phyloP scores from a whole-genome alignment of 257 asterid genomes.

The Datura wrightii region DNA sequence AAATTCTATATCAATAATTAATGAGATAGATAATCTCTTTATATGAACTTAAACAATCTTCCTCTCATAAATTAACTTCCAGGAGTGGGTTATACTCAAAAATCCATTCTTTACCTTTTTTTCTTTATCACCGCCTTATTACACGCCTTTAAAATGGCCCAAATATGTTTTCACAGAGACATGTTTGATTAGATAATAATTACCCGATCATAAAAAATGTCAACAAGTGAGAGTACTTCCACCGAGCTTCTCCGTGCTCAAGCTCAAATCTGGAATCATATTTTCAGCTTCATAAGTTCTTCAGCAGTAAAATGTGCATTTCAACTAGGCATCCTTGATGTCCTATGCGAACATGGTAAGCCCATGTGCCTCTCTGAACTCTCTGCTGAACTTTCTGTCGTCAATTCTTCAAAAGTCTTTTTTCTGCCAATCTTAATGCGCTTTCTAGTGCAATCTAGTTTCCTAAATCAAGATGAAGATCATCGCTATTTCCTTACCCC shows the following conservation, averaged over 20 bases:
- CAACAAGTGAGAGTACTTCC: neutral
- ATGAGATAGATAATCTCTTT: too few species aligned
- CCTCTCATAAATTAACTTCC: too few species aligned
- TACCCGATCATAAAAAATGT: neutral
- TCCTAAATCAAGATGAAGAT: conserved; percentile 13
- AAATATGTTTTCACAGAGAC: too few species aligned
- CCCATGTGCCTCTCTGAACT: conserved; percentile 32
- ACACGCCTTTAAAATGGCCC: too few species aligned
- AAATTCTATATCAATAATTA: too few species aligned
- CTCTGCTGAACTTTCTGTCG: conserved; percentile 5
- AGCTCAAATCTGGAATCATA: conserved; percentile 37
- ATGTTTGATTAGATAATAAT: too few species aligned
- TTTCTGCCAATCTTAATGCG: conserved; percentile 27
- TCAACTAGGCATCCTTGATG: conserved; percentile 27
- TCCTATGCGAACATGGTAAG: conserved; percentile 33
- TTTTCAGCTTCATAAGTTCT: conserved; percentile 29
- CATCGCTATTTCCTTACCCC: conserved; percentile 30
- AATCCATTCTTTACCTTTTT: too few species aligned
- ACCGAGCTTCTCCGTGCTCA: conserved; percentile 30
- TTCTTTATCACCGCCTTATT: too few species aligned
- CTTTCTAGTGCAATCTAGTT: conserved; percentile 19
- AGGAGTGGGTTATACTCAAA: too few species aligned
- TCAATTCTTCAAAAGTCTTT: conserved; percentile 24
- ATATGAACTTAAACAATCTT: too few species aligned
- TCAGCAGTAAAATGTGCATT: conserved; percentile 35